phyloP scores from a whole-genome alignment of 257 asterid species.

The Solanum stenotomum region DNA sequence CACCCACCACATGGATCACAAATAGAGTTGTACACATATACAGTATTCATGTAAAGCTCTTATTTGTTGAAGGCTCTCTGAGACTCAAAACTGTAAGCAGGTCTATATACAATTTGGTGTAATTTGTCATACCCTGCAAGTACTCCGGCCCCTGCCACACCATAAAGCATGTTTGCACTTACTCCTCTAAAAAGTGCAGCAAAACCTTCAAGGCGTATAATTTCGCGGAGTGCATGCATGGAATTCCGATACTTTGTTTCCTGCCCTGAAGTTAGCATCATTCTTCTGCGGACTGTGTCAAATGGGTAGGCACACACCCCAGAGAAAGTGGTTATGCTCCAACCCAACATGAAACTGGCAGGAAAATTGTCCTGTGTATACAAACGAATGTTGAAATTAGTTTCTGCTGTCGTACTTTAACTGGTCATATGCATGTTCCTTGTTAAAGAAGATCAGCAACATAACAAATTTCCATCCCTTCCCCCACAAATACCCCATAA shows the following conservation, averaged over 20 bases:
- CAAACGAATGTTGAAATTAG: not conserved
- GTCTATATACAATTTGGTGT: slow-evolving; percentile 46
- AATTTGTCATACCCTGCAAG: slow-evolving; percentile 95
- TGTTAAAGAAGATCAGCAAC: not conserved
- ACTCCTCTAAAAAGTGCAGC: slow-evolving; percentile 71
- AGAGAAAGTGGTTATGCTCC: slow-evolving; percentile 85
- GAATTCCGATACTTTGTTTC: slow-evolving; percentile 55
- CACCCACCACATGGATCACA: not conserved
- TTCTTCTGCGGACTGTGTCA: slow-evolving; percentile 85
- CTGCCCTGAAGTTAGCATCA: slow-evolving; percentile 97
- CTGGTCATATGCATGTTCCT: not conserved
- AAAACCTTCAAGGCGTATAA: slow-evolving; percentile 57
- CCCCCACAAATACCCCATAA: not conserved
- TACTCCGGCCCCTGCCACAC: slow-evolving; percentile 95
- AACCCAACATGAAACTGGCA: slow-evolving; percentile 87
- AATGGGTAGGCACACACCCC: slow-evolving; percentile 95
- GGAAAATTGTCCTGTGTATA: slow-evolving; percentile 69
- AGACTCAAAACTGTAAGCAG: slow-evolving; percentile 37
- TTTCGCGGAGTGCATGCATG: slow-evolving; percentile 63
- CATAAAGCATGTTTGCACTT: slow-evolving; percentile 79
- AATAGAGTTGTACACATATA: not conserved
- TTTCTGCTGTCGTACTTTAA: not conserved
- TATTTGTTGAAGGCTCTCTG: slow-evolving; percentile 43
- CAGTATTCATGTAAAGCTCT: not conserved
- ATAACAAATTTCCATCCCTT: not conserved